Conservation (phyloP, 805 yeast genomes). For the Monosporozyma solicola region DNA sequence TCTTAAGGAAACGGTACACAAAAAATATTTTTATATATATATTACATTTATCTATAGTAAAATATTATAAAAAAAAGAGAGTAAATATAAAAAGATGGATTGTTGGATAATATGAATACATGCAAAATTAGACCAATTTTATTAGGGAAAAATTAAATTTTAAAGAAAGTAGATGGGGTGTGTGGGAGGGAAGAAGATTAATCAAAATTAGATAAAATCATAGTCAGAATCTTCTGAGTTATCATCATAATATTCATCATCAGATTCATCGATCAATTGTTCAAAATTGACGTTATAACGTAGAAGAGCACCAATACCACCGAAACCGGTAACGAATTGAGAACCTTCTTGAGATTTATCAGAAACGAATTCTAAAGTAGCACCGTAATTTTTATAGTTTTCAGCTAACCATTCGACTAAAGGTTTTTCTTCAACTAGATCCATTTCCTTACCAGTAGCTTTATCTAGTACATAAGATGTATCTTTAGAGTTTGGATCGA, state of each 20-base stretch:
- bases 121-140: constrained; percentile 1
- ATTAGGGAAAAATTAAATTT: neutral
- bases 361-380: constrained; percentile 90
- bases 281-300: constrained; percentile 97
- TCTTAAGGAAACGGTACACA: neutral
- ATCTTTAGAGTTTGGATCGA: constrained; percentile 62
- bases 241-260: constrained; percentile 80
- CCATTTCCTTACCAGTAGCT: constrained; percentile 86
- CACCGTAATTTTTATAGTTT: constrained; percentile 90
- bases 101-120: neutral
- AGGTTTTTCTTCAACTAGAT: constrained; percentile 71
- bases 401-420: constrained; percentile 97
- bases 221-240: constrained; percentile 31
- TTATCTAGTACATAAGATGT: constrained; percentile 73
- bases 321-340: constrained; percentile 94
- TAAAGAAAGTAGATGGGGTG: neutral
- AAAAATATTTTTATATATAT: neutral
- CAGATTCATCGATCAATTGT: constrained; percentile 81
- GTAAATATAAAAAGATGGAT: neutral
- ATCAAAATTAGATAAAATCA: constrained; percentile 28
- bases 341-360: constrained; percentile 98
- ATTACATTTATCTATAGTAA: neutral
- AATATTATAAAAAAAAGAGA: neutral
- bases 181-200: too few relatives aligned
- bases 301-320: constrained; percentile 96